Evolutionary conservation across 2,329 filamentous ascomycete species (phyloP).

Genomic region (Ceratocystis lukuohia): DNA sequence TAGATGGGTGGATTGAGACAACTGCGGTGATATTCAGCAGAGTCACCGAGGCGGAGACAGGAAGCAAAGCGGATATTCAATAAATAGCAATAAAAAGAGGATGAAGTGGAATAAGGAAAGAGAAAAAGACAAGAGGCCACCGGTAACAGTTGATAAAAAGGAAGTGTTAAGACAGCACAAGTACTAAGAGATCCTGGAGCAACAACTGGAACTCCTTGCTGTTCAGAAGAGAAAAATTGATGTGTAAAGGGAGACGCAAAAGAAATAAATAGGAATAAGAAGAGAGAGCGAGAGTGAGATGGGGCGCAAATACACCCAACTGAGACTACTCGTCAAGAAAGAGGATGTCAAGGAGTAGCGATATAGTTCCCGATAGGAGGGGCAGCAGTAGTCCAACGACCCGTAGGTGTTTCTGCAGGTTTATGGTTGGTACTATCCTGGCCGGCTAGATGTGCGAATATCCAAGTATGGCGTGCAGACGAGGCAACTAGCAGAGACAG

Average conservation of each 20-base stretch:
- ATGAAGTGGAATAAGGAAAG: background rate
- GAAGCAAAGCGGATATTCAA: background rate
- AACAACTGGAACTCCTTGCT: background rate
- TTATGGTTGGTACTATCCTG: background rate
- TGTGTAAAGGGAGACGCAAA: background rate
- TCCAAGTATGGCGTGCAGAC: background rate
- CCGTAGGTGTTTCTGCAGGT: background rate
- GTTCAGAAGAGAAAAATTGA: background rate
- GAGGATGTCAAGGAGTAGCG: background rate
- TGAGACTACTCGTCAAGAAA: background rate
- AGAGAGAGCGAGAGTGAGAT: background rate
- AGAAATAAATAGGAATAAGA: background rate
- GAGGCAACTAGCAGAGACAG: constrained; percentile 2
- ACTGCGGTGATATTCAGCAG: constrained; percentile 5
- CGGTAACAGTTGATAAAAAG: background rate
- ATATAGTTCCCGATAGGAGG: background rate
- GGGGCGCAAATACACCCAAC: background rate
- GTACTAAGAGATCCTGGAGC: background rate
- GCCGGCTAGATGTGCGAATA: background rate
- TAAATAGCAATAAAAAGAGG: constrained; percentile 1
- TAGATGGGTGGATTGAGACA: background rate
- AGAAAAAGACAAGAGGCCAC: constrained; percentile 2
- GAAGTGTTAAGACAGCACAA: constrained; percentile 1
- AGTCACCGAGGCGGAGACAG: background rate
- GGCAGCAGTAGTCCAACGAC: background rate